Base-by-base conservation (phyloP, 768 basidiomycete species). In the Dioszegia crocea region DNA sequence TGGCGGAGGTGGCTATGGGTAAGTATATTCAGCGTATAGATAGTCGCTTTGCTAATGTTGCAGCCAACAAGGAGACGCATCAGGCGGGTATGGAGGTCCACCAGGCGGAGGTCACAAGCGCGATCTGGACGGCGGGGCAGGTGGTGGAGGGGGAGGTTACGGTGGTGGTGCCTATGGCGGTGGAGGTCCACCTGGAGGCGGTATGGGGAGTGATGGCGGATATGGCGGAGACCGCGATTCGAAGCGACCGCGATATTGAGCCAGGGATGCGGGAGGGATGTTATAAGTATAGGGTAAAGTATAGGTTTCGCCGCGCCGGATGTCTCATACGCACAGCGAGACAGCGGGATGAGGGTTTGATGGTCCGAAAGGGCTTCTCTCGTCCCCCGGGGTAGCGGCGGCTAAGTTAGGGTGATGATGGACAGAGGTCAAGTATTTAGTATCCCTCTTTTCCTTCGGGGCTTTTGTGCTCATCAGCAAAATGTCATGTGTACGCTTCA, bases 171-270 rank as follows among this genome's bases (percentile, higher is more conserved):
- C 53, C 11, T 51, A 46, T 39, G 63, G 65, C 8, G 62, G 53
- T 4, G 41, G 52, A 43, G 40, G 21, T 10, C 33, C 33, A 33
- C 8, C 14, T 26, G 58, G 60, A 23, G 60, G 60, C 31, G n/a
- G n/a, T n/a, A n/a, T n/a, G n/a, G n/a, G n/a, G n/a, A 63, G 66
- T 12, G 48, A 48, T 39, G 63, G 60, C 21, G 63, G 61, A 3
- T 63, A 61, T 19, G 62, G 64, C 10, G 49, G 33, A 33, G 68
- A 71, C 54, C 60, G 67, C 23, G 72, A 74, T 60, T 49, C 67
- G 17, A 74, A 74, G 56, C 61, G 72, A 38, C 57, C 62, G 57
- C 66, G 72, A 17, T 71, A 71, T 57, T 74, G 53, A 52, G 24
- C 19, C 24, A 38, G n/a, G 29, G 30, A 2, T 29, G 47, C 6